Base-by-base conservation (phyloP, 2,329 filamentous ascomycete species). In the Samsoniella hepiali region DNA sequence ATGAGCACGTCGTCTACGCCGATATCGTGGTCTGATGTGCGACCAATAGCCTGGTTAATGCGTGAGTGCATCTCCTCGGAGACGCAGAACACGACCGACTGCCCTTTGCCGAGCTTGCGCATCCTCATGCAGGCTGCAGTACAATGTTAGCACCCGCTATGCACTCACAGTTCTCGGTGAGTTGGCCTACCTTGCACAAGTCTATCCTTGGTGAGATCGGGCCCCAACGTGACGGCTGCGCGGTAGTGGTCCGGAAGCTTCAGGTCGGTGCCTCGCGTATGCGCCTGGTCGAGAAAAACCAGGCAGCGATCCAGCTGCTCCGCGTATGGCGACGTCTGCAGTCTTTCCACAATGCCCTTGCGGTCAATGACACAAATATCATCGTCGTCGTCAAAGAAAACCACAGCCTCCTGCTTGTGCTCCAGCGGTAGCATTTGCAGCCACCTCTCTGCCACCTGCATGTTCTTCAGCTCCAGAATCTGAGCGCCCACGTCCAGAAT, bases 401-500 rank as follows among this genome's bases (percentile, higher is more conserved):
- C 77, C 0, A 79, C 81, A 0, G 69, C 72, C 13, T 72, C 64
- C 0, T 67, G 70, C 0, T 60, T 45, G 0, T 66, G 50, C 0
- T 58, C 10, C 2, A 54, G 50, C 0, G 51, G 22, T 1, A 67
- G 57, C 1, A 51, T 22, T 1, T 64, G 38, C 3, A 91, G 69
- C 87, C 87, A 91, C 1, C 67, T 63, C 8, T 67, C 66, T 0
- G 85, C 84, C 3, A 91, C 77, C 3, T 81, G 73, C 0, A 74
- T 3, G 66, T 91, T 91, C 10, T 75, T 77, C 0, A 88, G 72
- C 34, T 92, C 88, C 0, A 93, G 71, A 5, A 93, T 83, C 57
- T 88, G 85, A 0, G 90, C 89, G 0, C 90, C 89, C 0, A 90
- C 88, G 66, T 93, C 89, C 0, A 93, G 77, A 1, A 93, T 82